These are phyloP conservation scores for Coemansia sp. DNA, from an alignment of 192 early-diverging fungal species.

Conservation along the genomic window DNA sequence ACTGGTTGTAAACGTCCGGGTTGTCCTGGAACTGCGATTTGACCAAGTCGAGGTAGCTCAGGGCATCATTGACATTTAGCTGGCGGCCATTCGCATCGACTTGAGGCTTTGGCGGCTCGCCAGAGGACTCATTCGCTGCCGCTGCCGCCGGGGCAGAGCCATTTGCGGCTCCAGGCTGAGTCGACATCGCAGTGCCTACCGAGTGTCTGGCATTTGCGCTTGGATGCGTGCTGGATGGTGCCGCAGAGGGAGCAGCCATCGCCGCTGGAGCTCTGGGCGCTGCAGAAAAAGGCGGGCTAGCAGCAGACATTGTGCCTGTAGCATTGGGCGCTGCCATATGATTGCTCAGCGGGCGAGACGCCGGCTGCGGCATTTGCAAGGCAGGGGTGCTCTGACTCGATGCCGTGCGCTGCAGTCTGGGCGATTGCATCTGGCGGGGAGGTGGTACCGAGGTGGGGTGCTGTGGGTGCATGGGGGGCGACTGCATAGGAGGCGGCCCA, in stretches of 20 bases:
- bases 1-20: constrained; percentile 96
- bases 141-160: not conserved
- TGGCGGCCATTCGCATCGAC: constrained; percentile 36
- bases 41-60: constrained; percentile 96
- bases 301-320: constrained; percentile 13
- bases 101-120: constrained; percentile 21
- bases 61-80: constrained; percentile 84
- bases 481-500: constrained; percentile 32
- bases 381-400: constrained; percentile 42
- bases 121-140: not conserved
- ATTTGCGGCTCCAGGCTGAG: constrained; percentile 7
- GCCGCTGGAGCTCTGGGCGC: not conserved
- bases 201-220: not conserved
- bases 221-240: not conserved
- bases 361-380: constrained; percentile 1
- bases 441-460: constrained; percentile 49
- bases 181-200: not conserved
- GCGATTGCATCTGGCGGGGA: constrained; percentile 37
- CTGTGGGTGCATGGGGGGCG: constrained; percentile 39
- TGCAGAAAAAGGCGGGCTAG: constrained; percentile 18
- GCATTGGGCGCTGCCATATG: constrained; percentile 9
- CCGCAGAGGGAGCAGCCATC: not conserved
- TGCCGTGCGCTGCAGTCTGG: constrained; percentile 35
- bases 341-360: not conserved
- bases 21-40: constrained; percentile 90